Evolutionary conservation across 2,329 filamentous ascomycete genomes (phyloP), one percentile per base, ranked within the genome.

Genomic region (Cladosporium sp.): DNA sequence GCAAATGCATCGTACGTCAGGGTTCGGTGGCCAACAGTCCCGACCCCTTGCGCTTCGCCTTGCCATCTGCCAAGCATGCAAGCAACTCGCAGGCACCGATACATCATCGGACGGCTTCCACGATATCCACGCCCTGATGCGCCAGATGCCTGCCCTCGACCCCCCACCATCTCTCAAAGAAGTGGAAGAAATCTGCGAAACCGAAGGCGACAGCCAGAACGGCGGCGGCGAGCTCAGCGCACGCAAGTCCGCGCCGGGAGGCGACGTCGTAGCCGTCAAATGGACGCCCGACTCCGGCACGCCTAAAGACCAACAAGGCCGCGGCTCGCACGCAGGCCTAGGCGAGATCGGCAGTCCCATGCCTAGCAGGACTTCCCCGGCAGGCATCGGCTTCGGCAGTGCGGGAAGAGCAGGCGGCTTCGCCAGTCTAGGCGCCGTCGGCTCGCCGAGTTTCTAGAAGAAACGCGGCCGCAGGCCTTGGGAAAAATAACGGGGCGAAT

Each of bases 161-260:
- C 68, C 76, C 64, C 72, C 59, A 81, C 74, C 67, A 75, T 61
- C 56, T 67, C 82, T 74, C 62, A 77, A 75, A 20, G 91, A 96
- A 61, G 77, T 97, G 59, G 76, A 92, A 33, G 83, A 87, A 51
- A 85, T 94, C 52, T 93, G 88, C 66, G 92, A 97, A 61, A 95
- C 92, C 0, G 88, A 95, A 65, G 93, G 93, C 51, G 94, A 86
- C 60, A 66, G 74, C 2, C 82, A 84, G 52, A 97, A 97, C 61
- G 93, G 93, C 39, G 92, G 92, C 38, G 93, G 93, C n/a, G 85
- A 79, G 20, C 94, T 98, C 82, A 86, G 77, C 86, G 55, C 79
- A 78, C 75, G 77, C 33, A 50, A 43, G 22, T 16, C 30, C 13
- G 19, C 38, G 8, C 20, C 40, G 3, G 32, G 32, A 13, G 32